A percentile compares a stretch with the other conserved stretches of the same genome.
These are phyloP conservation scores for Calocera viscosa DNA, from an alignment of 768 basidiomycete genomes.

Conservation along the genomic window DNA sequence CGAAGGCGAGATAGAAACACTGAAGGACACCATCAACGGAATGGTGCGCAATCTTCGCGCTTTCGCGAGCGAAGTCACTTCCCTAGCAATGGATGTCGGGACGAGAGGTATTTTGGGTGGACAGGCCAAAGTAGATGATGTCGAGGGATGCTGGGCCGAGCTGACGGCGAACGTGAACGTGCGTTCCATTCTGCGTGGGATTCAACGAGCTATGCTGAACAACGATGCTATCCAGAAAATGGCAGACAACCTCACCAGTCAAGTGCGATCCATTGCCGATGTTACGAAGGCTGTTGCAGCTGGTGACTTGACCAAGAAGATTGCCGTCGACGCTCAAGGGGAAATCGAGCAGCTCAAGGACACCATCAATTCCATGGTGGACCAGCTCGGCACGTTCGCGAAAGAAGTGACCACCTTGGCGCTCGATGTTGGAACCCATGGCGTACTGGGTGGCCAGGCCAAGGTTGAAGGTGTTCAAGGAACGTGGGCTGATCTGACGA, in stretches of 20 bases:
- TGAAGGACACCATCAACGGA: slow-evolving; percentile 39
- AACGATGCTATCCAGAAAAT: slow-evolving; percentile 37
- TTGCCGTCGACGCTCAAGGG: slow-evolving; percentile 74
- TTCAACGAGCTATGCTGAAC: not conserved
- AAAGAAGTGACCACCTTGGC: slow-evolving; percentile 59
- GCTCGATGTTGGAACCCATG: slow-evolving; percentile 84
- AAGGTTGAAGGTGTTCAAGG: slow-evolving; percentile 82
- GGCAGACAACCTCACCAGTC: slow-evolving; percentile 68
- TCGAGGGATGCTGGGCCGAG: slow-evolving; percentile 32
- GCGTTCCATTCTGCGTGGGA: slow-evolving; percentile 29
- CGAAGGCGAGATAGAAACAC: slow-evolving; percentile 34
- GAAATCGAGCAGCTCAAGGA: slow-evolving; percentile 77
- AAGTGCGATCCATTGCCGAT: slow-evolving; percentile 69
- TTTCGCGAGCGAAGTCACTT: slow-evolving; percentile 41
- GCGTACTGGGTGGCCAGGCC: slow-evolving; percentile 91
- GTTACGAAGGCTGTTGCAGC: slow-evolving; percentile 87
- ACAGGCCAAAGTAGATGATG: slow-evolving; percentile 31
- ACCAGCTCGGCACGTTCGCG: slow-evolving; percentile 75
- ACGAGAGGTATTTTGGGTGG: slow-evolving; percentile 33
- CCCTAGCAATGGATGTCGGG: slow-evolving; percentile 39
- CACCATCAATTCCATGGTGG: slow-evolving; percentile 88
- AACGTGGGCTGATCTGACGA: slow-evolving; percentile 82
- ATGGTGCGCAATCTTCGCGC: slow-evolving; percentile 34
- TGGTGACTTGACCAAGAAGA: slow-evolving; percentile 85
- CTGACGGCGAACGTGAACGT: slow-evolving; percentile 48